Evolutionary conservation across 2,329 filamentous ascomycete genomes (phyloP).

Genomic region (Tolypocladium cylindrosporum): DNA sequence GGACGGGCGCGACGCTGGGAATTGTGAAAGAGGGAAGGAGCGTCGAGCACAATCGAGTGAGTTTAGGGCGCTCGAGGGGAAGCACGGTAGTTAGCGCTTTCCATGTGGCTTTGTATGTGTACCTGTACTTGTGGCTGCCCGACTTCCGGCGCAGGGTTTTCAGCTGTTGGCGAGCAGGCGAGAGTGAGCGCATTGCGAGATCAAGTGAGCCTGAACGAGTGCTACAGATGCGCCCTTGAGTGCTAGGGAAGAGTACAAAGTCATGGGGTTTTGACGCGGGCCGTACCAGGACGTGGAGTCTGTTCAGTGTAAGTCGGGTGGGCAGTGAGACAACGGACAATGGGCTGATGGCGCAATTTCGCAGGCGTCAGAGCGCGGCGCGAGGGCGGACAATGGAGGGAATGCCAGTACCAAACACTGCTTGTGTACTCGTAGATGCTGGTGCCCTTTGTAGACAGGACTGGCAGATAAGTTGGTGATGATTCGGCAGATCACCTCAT

Average conservation of each 20-base stretch:
- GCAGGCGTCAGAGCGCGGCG: neutral
- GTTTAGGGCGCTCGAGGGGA: neutral
- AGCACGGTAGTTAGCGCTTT: neutral
- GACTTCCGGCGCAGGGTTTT: neutral
- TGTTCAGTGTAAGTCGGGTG: neutral
- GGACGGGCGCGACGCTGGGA: neutral
- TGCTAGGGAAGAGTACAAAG: neutral
- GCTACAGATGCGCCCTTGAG: neutral
- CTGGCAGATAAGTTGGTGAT: neutral
- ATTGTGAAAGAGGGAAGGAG: neutral
- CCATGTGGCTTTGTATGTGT: neutral
- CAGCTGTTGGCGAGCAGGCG: neutral
- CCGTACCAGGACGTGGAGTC: neutral
- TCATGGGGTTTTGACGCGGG: neutral
- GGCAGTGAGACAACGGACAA: neutral
- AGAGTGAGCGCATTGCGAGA: neutral
- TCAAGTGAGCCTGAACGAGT: neutral
- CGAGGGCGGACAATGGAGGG: neutral
- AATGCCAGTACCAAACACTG: neutral
- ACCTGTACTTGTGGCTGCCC: neutral
- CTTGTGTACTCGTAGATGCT: neutral
- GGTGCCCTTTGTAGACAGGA: neutral
- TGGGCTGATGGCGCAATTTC: neutral
- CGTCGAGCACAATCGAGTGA: neutral
- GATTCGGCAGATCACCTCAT: neutral